Conservation (phyloP, 257 asterid genomes). For the Nicotiana sylvestris region DNA sequence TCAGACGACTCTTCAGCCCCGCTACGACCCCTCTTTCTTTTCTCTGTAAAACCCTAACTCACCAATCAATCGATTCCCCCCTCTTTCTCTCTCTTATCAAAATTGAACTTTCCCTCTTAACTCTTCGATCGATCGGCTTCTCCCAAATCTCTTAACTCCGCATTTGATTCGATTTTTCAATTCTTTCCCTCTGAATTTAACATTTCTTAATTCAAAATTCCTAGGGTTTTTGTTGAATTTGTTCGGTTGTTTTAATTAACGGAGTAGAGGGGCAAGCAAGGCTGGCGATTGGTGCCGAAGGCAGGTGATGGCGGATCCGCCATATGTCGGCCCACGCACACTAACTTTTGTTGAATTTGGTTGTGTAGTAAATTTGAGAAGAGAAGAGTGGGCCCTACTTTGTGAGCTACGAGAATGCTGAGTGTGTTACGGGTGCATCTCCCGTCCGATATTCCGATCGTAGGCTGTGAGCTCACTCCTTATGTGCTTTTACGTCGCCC, state of each 20-base stretch:
- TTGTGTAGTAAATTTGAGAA: constrained; percentile 18
- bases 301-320: constrained; percentile 75
- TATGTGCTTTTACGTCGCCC: constrained; percentile 69
- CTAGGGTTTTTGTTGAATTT: constrained; percentile 20
- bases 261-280: constrained; percentile 19
- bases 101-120: not conserved
- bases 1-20: constrained; percentile 5
- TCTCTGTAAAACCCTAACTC: constrained; percentile 44
- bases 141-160: not conserved
- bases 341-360: not conserved
- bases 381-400: constrained; percentile 4
- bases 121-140: not conserved
- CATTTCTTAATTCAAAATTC: not conserved
- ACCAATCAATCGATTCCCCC: constrained; percentile 6
- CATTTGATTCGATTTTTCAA: not conserved
- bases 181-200: not conserved
- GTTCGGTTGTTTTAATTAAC: not conserved
- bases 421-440: constrained; percentile 71
- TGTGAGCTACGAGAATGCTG: constrained; percentile 44
- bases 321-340: constrained; percentile 36
- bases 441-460: constrained; percentile 94
- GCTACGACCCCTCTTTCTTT: constrained; percentile 4
- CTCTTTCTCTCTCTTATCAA: not conserved
- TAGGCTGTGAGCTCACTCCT: constrained; percentile 91
- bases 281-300: constrained; percentile 45